Evolutionary conservation across 139 green algal species (phyloP), one percentile per base, ranked within the genome.

Genomic region (Coelastrella sp.): DNA sequence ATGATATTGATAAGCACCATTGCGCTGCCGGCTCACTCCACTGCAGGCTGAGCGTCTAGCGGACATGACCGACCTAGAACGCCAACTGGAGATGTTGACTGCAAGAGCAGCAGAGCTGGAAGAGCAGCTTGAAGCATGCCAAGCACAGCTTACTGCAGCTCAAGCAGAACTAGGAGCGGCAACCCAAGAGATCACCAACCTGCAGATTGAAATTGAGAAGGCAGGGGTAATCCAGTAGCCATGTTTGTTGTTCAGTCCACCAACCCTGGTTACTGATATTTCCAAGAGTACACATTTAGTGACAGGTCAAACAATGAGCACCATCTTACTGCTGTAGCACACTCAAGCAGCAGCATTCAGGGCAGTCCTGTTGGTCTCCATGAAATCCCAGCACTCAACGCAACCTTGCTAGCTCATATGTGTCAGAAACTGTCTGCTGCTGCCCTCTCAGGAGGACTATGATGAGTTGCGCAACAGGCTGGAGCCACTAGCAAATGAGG

Each of bases 401-500:
- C n/a, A n/a, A n/a, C n/a, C n/a, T n/a, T n/a, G n/a, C n/a, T n/a
- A n/a, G n/a, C n/a, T n/a, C n/a, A n/a, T n/a, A n/a, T n/a, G n/a
- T n/a, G n/a, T n/a, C n/a, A n/a, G n/a, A n/a, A n/a, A n/a, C n/a
- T n/a, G n/a, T n/a, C n/a, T n/a, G n/a, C n/a, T n/a, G n/a, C n/a
- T n/a, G n/a, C n/a, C n/a, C n/a, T n/a, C n/a, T n/a, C 72, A 80
- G 72, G 43, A 35, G 17, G 72, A 80, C 27, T 80, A 80, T 34
- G 72, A 80, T 32, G 72, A 63, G 3, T 45, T 82, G 53, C 51
- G 75, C 21, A 71, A 69, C 25, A 59, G 48, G 25, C 45, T 82
- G 1, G 75, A 82, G 38, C 75, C 35, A 37, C 63, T 40, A 7
- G 30, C 25, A 25, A 59, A 30, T 19, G 19, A 37, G 41, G 8